A percentile compares a stretch with the other conserved stretches of the same genome.
Evolutionary conservation across 192 early-diverging fungal genomes (phyloP).

Genomic region (Linnemannia zychae): DNA sequence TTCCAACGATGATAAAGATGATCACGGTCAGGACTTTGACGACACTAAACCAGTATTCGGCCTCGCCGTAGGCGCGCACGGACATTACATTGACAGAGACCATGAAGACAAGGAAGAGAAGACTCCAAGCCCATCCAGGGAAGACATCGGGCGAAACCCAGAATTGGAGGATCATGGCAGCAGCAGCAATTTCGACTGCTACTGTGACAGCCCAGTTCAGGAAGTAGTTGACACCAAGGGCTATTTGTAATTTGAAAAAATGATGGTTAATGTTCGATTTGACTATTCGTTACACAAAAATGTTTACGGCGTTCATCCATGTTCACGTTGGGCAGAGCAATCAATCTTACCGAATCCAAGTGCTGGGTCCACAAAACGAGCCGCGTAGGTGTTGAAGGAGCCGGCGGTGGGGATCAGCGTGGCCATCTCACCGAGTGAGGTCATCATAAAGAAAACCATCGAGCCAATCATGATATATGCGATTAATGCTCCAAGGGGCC

Average conservation of each 20-base stretch:
- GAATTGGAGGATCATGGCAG: constrained; percentile 85
- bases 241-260: constrained; percentile 18
- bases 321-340: background rate
- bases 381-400: constrained; percentile 84
- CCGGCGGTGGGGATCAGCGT: constrained; percentile 88
- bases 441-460: constrained; percentile 82
- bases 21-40: constrained; percentile 90
- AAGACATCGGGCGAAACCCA: constrained; percentile 57
- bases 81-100: constrained; percentile 79
- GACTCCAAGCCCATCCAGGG: constrained; percentile 56
- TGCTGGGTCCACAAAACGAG: constrained; percentile 91
- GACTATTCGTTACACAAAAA: background rate
- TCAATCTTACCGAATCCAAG: constrained; percentile 73
- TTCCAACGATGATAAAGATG: constrained; percentile 86
- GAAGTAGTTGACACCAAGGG: constrained; percentile 68
- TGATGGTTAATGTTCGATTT: background rate
- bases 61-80: constrained; percentile 88
- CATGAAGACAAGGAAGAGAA: constrained; percentile 74
- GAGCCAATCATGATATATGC: constrained; percentile 80
- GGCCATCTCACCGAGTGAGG: constrained; percentile 90
- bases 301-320: background rate
- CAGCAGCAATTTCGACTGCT: constrained; percentile 84
- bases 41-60: constrained; percentile 88
- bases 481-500: constrained; percentile 83
- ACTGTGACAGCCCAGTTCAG: constrained; percentile 79